A percentile compares a stretch with the other conserved stretches of the same genome.
Conservation (phyloP, 2,329 filamentous ascomycete genomes). For the Aspergillus latus region DNA sequence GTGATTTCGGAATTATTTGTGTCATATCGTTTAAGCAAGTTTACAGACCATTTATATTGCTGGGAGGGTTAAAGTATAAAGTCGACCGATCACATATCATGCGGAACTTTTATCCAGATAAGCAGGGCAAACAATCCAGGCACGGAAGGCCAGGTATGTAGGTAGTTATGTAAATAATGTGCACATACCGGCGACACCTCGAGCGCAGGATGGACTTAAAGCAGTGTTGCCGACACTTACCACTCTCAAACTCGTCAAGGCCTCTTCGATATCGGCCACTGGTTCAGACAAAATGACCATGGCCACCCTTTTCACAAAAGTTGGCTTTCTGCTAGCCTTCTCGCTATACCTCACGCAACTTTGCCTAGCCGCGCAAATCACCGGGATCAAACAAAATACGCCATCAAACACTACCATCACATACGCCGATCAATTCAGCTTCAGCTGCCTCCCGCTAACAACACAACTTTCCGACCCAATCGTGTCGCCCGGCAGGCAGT, state of each 20-base stretch:
- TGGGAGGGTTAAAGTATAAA: neutral
- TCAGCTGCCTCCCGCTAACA: conserved; percentile 30
- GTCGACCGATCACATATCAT: too few relatives aligned
- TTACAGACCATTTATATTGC: neutral
- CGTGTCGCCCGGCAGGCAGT: conserved; percentile 58
- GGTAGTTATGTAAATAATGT: neutral
- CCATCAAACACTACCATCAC: neutral
- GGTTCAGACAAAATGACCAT: neutral
- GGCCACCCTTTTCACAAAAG: neutral
- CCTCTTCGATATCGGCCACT: neutral
- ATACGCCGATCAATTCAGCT: conserved; percentile 22
- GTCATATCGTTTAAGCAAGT: neutral
- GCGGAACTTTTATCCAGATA: neutral
- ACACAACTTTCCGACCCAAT: conserved; percentile 60
- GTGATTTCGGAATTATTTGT: neutral
- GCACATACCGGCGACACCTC: neutral
- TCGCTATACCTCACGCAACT: neutral
- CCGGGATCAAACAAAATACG: neutral
- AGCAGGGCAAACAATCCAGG: neutral
- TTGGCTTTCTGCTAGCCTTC: neutral
- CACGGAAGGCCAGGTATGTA: neutral
- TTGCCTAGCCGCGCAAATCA: neutral
- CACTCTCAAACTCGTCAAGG: neutral
- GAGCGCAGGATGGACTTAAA: neutral
- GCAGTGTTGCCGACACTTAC: too few relatives aligned